Conservation (phyloP, 192 early-diverging fungal species). For the Rhizophagus clarus region DNA sequence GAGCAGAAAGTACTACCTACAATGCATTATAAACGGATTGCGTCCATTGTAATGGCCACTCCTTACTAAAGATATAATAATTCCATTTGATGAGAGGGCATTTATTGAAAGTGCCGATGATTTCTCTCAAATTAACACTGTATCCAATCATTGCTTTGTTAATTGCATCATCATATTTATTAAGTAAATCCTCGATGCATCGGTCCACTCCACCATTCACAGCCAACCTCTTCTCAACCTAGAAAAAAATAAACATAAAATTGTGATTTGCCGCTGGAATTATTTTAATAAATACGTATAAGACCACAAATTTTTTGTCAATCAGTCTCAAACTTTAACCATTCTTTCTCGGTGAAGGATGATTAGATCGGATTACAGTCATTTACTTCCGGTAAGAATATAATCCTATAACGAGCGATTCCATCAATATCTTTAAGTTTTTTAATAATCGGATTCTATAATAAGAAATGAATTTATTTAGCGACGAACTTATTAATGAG, state of each 20-base stretch:
- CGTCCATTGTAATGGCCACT: background rate
- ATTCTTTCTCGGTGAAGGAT: background rate
- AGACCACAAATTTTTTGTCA: constrained; percentile 11
- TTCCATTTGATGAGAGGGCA: constrained; percentile 1
- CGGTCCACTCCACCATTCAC: background rate
- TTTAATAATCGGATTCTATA: constrained; percentile 8
- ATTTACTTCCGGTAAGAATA: background rate
- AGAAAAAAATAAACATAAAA: background rate
- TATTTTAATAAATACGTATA: constrained; percentile 17
- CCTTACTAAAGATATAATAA: constrained; percentile 15
- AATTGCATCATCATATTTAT: constrained; percentile 20
- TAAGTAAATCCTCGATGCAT: background rate
- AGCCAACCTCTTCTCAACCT: background rate
- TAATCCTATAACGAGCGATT: constrained; percentile 1
- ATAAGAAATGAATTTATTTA: background rate
- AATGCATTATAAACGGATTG: constrained; percentile 26
- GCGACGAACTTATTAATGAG: constrained; percentile 1
- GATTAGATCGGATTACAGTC: constrained; percentile 6
- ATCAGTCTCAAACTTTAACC: constrained; percentile 14
- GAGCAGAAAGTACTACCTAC: background rate
- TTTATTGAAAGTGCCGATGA: background rate
- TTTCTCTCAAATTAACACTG: background rate
- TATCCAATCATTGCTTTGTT: constrained; percentile 13
- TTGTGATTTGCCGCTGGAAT: background rate
- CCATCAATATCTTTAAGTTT: background rate